These are phyloP conservation scores for Fusarium mundagurra DNA, from an alignment of 2,329 filamentous ascomycete genomes.

Conservation along the genomic window DNA sequence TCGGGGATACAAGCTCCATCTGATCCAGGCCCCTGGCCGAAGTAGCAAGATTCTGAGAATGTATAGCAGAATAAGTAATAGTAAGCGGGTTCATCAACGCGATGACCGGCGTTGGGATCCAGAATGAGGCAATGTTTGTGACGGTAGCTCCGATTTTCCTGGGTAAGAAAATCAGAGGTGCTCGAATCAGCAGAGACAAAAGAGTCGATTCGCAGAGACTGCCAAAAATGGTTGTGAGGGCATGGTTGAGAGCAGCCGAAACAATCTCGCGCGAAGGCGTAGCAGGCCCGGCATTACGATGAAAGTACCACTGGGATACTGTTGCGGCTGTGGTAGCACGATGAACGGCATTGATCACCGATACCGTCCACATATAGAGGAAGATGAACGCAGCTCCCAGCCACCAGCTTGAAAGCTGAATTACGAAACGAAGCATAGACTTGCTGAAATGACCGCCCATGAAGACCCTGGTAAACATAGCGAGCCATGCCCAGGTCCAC, in stretches of 20 bases:
- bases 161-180: constrained; percentile 87
- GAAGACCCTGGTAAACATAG: constrained; percentile 96
- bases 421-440: constrained; percentile 73
- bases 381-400: constrained; percentile 91
- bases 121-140: constrained; percentile 77
- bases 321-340: constrained; percentile 92
- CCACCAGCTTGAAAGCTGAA: constrained; percentile 93
- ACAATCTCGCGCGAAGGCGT: constrained; percentile 85
- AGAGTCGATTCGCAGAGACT: constrained; percentile 91
- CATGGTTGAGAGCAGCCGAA: constrained; percentile 82
- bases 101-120: constrained; percentile 86
- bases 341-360: constrained; percentile 87
- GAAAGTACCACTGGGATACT: constrained; percentile 99
- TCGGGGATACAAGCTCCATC: constrained; percentile 80
- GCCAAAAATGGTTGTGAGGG: constrained; percentile 86
- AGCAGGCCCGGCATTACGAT: constrained; percentile 82
- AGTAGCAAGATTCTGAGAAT: constrained; percentile 81
- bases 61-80: constrained; percentile 92
- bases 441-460: constrained; percentile 86
- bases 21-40: constrained; percentile 84
- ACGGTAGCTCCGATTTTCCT: constrained; percentile 72
- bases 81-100: constrained; percentile 91
- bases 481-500: constrained; percentile 97
- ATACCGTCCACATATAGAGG: constrained; percentile 95
- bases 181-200: constrained; percentile 79